A percentile compares a stretch with the other conserved stretches of the same genome.
Conservation (phyloP, 1,284 basidiomycete species). For the Marasmius sp. region DNA sequence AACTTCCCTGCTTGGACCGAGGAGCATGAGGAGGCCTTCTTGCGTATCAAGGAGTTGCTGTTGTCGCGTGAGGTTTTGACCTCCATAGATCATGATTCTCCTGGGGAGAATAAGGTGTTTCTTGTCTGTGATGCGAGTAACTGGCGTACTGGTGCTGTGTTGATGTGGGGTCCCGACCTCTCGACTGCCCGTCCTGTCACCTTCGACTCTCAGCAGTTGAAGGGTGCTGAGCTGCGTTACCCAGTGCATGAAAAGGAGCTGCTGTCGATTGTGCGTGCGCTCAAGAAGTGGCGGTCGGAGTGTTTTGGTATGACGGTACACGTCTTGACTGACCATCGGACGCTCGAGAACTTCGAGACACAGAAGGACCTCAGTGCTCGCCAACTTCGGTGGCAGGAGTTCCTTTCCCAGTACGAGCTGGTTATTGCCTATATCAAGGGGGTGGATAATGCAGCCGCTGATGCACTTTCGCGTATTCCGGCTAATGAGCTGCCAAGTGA, state of each 20-base stretch:
- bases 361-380: constrained; percentile 33
- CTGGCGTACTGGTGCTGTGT: constrained; percentile 28
- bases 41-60: constrained; percentile 32
- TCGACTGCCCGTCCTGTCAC: constrained; percentile 31
- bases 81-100: constrained; percentile 31
- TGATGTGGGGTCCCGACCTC: constrained; percentile 30
- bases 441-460: constrained; percentile 3
- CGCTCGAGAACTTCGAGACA: constrained; percentile 31
- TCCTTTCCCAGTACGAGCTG: constrained; percentile 33
- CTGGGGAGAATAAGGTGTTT: constrained; percentile 32
- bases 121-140: constrained; percentile 36
- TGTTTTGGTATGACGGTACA: constrained; percentile 31
- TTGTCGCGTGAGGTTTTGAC: constrained; percentile 25
- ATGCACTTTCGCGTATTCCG: constrained; percentile 2
- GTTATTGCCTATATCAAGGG: constrained; percentile 30
- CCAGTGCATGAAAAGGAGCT: constrained; percentile 36
- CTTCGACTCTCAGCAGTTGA: constrained; percentile 32
- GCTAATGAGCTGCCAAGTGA: not conserved
- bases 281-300: constrained; percentile 33
- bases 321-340: constrained; percentile 39
- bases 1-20: constrained; percentile 21
- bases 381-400: constrained; percentile 37
- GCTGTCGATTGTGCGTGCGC: constrained; percentile 30
- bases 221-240: constrained; percentile 32
- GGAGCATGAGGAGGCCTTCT: constrained; percentile 24